Base-by-base conservation (phyloP, 495 filamentous ascomycete genomes). In the Neurospora hispaniola region DNA sequence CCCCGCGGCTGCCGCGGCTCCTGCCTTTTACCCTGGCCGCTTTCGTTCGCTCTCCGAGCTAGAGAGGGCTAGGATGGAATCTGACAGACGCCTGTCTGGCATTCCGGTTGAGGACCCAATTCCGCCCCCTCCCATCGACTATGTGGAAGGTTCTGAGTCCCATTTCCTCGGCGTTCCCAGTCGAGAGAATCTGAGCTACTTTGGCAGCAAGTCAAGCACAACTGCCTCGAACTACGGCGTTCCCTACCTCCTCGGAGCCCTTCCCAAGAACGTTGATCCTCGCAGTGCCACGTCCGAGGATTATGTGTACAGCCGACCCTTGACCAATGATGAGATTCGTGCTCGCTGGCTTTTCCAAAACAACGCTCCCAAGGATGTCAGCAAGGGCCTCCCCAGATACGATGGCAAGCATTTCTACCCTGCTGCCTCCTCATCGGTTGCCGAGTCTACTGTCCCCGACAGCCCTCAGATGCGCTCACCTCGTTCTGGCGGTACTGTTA, bases 341-440 rank as follows among this genome's bases (percentile, higher is more conserved):
- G 84, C 87, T 38, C 79, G 86, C 46, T 78, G 79, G 68, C 73
- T 86, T 48, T 88, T 88, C 73, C 88, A 86, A 86, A 85, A 84
- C 43, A 80, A 82, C 18, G 80, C 83, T 23, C 79, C 84, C 54
- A 80, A 76, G 69, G 75, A 78, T n/a, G 77, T 78, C 27, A 78
- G 80, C 44, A 76, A 75, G n/a, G 85, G 86, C 16, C 75, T 88
- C 20, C 87, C 87, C 42, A 88, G 86, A 75, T 88, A 84, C 70
- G 86, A 88, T 70, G 87, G 87, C 2, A 86, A 86, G 76, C 82
- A 88, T 72, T 88, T 88, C 76, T 88, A 88, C 72, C 85, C 84
- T 38, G 54, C 27, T 35, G 54, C 54, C 4, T 78, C 86, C 4
- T 88, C 86, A 2, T 85, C 86, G 0, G 74, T 77, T 70, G 87